These are phyloP conservation scores for Colletotrichum orbiculare DNA, from an alignment of 2,329 filamentous ascomycete genomes.

Conservation along the genomic window DNA sequence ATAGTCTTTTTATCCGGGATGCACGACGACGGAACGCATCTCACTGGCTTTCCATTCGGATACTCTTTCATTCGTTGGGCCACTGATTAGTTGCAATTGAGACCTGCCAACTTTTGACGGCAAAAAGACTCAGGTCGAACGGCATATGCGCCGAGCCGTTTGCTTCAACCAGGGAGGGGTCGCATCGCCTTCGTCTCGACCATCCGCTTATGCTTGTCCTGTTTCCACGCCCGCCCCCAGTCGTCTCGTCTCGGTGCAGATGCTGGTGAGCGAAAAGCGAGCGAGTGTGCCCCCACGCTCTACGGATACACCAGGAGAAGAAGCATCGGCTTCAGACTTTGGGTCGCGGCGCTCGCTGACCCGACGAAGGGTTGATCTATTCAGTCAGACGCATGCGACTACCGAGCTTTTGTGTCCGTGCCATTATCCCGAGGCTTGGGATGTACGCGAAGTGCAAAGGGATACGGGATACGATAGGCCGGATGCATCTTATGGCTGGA, in stretches of 20 bases:
- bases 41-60: not conserved
- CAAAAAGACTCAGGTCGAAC: constrained; percentile 17
- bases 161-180: constrained; percentile 18
- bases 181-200: constrained; percentile 8
- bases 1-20: not conserved
- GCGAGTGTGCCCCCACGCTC: constrained; percentile 16
- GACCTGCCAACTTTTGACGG: constrained; percentile 6
- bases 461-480: no score
- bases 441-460: not conserved
- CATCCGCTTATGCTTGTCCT: not conserved
- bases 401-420: not conserved
- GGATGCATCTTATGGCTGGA: no score
- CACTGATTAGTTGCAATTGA: constrained; percentile 2
- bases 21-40: not conserved
- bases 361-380: not conserved
- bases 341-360: constrained; percentile 7
- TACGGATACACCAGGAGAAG: not conserved
- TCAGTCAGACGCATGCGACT: constrained; percentile 8
- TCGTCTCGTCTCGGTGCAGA: constrained; percentile 5
- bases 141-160: constrained; percentile 30
- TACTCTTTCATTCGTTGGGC: not conserved
- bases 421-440: not conserved
- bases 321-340: constrained; percentile 9
- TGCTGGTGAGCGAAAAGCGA: not conserved
- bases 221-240: not conserved